Conservation (phyloP, 2,329 filamentous ascomycete genomes). For the Geosmithia morbida region DNA sequence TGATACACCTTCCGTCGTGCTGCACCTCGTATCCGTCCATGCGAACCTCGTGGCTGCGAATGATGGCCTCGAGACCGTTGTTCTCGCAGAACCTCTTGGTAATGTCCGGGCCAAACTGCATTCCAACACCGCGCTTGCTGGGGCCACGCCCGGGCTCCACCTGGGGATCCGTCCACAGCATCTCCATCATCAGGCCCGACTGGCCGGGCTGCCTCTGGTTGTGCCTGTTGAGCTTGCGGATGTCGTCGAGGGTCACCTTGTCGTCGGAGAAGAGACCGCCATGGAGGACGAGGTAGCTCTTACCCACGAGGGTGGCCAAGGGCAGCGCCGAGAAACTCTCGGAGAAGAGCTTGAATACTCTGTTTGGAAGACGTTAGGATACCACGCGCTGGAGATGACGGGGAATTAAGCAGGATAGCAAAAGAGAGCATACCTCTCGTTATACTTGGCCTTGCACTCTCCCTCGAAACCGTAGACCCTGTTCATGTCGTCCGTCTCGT, state of each 20-base stretch:
- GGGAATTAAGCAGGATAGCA: not conserved
- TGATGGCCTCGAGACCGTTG: constrained; percentile 88
- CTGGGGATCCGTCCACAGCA: constrained; percentile 98
- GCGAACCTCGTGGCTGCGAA: constrained; percentile 91
- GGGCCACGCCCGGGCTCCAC: constrained; percentile 72
- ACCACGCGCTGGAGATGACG: not conserved
- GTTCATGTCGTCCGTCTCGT: constrained; percentile 99
- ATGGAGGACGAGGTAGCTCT: constrained; percentile 84
- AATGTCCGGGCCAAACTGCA: constrained; percentile 94
- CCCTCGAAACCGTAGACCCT: constrained; percentile 96
- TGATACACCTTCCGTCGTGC: constrained; percentile 91
- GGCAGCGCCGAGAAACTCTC: constrained; percentile 94
- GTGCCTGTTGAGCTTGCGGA: constrained; percentile 83
- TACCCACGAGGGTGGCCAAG: constrained; percentile 79
- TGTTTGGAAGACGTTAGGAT: constrained; percentile 8
- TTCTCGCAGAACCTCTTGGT: constrained; percentile 94
- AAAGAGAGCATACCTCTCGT: constrained; percentile 40
- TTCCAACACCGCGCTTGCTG: constrained; percentile 89
- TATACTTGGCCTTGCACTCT: constrained; percentile 97
- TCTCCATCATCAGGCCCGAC: constrained; percentile 97
- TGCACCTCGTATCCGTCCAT: constrained; percentile 99
- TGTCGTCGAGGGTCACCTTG: constrained; percentile 80
- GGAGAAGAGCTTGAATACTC: constrained; percentile 92
- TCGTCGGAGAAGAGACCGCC: constrained; percentile 95
- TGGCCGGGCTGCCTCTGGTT: constrained; percentile 88